These are phyloP conservation scores for Beauveria bassiana DNA, from an alignment of 2,329 filamentous ascomycete species.

Conservation along the genomic window DNA sequence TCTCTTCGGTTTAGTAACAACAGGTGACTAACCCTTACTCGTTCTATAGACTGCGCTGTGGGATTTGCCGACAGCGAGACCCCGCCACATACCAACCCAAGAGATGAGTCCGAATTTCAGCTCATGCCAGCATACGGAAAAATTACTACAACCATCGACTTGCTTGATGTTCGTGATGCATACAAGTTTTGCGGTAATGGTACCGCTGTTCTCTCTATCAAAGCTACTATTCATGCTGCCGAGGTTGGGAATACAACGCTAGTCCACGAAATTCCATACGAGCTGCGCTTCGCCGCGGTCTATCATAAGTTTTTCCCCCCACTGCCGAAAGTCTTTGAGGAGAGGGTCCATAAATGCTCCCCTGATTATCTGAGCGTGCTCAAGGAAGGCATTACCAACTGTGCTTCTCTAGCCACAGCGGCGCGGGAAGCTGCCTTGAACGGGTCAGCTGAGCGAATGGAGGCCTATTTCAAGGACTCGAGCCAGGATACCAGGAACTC, in stretches of 20 bases:
- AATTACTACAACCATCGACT: not conserved
- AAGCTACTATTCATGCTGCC: not conserved
- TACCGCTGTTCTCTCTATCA: not conserved
- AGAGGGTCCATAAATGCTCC: not conserved
- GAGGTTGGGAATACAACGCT: not conserved
- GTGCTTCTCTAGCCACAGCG: not conserved
- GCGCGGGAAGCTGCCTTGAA: not conserved
- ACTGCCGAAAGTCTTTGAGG: not conserved
- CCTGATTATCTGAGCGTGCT: not conserved
- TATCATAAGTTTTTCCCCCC: not conserved
- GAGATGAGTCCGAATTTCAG: not conserved
- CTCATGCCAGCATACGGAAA: not conserved
- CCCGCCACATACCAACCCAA: not conserved
- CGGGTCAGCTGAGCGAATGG: not conserved
- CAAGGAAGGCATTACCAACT: not conserved
- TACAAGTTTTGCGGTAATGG: not conserved
- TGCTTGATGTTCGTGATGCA: not conserved
- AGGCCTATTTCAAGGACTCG: not conserved
- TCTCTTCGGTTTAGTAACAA: not conserved
- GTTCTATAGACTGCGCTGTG: not conserved
- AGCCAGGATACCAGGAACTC: not conserved
- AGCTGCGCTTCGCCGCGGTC: not conserved
- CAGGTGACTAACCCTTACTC: not conserved
- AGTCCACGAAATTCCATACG: not conserved
- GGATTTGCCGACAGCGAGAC: not conserved